Base-by-base conservation (phyloP, 495 filamentous ascomycete species). In the Penicillium chermesinum region DNA sequence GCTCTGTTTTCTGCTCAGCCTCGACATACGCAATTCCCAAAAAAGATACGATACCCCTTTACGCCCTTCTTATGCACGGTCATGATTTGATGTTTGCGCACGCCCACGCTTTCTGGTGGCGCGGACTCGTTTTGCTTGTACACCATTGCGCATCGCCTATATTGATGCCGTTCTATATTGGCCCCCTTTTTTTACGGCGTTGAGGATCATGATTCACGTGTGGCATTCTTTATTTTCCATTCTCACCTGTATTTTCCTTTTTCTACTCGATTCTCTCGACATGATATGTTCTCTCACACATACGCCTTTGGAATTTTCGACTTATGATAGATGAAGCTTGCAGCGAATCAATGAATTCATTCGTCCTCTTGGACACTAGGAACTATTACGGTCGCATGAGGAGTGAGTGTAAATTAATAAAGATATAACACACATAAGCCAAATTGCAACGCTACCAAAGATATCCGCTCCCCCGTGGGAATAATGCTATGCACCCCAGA, bases 381-480 rank as follows among this genome's bases (percentile, higher is more conserved):
- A 13, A n/a, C 16, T 40, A 15, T 17, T 40, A 17, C 16, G 9
- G 6, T 19, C 6, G 34, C 6, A 16, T 20, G 16, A 16, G 15
- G 13, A 15, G 20, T 18, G 18, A 10, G 10, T 18, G 8, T 39
- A 16, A 18, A 17, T 16, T 39, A 2, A 16, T 25, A 25, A 36
- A 17, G 42, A 36, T 30, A 17, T 38, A 14, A 15, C n/a, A 34
- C 34, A 38, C 39, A 22, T 49, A 32, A 18, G 21, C 37, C 14
- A 46, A 49, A 49, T 43, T 46, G 38, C 46, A 57, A 57, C 49
- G 51, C 52, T 42, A 25, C 43, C 45, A 38, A 49, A 49, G 52
- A 58, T 58, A 41, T 43, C 40, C 49, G 36, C 18, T 30, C 25
- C 33, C 20, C 48, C 19, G 12, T 3, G 42, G 43, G 15, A 52